These are phyloP conservation scores for Pugionium dolabratum DNA, from an alignment of 345 rosid species.

Conservation along the genomic window DNA sequence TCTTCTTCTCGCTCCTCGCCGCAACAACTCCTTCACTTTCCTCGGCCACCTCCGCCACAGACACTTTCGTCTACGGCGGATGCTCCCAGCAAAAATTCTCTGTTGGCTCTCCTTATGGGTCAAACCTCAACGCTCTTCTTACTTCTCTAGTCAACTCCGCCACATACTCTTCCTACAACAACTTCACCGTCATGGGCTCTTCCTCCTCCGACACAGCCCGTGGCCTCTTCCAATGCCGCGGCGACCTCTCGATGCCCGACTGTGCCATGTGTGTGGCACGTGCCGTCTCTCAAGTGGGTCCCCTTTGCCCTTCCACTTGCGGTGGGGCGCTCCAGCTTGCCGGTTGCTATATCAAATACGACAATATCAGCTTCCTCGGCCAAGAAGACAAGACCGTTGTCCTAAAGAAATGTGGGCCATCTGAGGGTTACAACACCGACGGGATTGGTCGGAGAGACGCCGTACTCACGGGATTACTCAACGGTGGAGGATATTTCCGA, in stretches of 20 bases:
- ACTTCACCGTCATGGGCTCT: constrained; percentile 73
- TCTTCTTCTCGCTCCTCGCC: constrained; percentile 25
- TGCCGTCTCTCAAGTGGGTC: constrained; percentile 58
- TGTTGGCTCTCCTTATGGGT: constrained; percentile 65
- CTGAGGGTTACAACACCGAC: constrained; percentile 61
- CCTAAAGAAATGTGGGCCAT: constrained; percentile 77
- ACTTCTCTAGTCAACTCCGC: constrained; percentile 96
- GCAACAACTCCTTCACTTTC: constrained; percentile 24
- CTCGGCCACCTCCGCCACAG: constrained; percentile 44
- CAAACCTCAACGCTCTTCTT: constrained; percentile 79
- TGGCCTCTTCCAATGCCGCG: constrained; percentile 95
- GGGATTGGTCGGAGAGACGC: constrained; percentile 62
- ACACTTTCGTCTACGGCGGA: constrained; percentile 67
- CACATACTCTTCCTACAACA: constrained; percentile 86
- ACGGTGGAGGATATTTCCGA: constrained; percentile 58
- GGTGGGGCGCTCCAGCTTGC: constrained; percentile 81
- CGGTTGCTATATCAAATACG: constrained; percentile 82
- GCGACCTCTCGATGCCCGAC: constrained; percentile 91
- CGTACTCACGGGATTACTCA: constrained; percentile 49
- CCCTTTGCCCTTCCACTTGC: constrained; percentile 52
- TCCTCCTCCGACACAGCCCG: constrained; percentile 67
- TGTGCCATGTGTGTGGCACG: constrained; percentile 77
- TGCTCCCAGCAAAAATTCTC: constrained; percentile 66
- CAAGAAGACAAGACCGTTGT: constrained; percentile 75
- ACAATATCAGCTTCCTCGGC: constrained; percentile 71